phyloP scores from a whole-genome alignment of 1,284 basidiomycete genomes.

The Malassezia restricta region DNA sequence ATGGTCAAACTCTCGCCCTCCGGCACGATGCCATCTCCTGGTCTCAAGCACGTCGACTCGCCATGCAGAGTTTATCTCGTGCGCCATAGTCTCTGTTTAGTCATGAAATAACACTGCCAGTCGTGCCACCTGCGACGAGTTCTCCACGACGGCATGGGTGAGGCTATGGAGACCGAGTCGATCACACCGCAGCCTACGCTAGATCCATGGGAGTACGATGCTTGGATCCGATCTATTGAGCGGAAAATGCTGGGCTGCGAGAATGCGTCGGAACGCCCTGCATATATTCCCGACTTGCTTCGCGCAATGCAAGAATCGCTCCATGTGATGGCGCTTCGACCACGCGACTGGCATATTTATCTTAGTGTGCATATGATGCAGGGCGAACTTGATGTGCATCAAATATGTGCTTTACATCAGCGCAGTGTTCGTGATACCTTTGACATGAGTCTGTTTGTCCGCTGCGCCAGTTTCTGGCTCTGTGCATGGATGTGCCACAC shows the following conservation, averaged over 20 bases:
- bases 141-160: not conserved
- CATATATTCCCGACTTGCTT: not conserved
- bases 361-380: not conserved
- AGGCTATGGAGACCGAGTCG: conserved; percentile 6
- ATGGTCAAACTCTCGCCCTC: conserved; percentile 36
- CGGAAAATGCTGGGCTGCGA: conserved; percentile 3
- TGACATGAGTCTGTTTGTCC: conserved; percentile 14
- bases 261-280: not conserved
- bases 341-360: conserved; percentile 16
- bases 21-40: conserved; percentile 39
- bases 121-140: too few species aligned
- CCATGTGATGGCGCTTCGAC: conserved; percentile 2
- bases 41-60: conserved; percentile 27
- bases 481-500: not conserved
- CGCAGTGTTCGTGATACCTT: conserved; percentile 10
- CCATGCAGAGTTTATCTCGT: conserved; percentile 2
- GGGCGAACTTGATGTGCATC: not conserved
- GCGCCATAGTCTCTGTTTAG: conserved; percentile 1
- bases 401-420: conserved; percentile 21
- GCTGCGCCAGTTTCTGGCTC: conserved; percentile 17
- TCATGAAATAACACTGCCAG: not conserved
- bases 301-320: not conserved
- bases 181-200: not conserved
- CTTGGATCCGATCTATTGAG: conserved; percentile 5
- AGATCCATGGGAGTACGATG: conserved; percentile 13